A percentile compares a stretch with the other conserved stretches of the same genome.
phyloP scores from a whole-genome alignment of 2,329 filamentous ascomycete genomes.

The Colletotrichum costaricense region DNA sequence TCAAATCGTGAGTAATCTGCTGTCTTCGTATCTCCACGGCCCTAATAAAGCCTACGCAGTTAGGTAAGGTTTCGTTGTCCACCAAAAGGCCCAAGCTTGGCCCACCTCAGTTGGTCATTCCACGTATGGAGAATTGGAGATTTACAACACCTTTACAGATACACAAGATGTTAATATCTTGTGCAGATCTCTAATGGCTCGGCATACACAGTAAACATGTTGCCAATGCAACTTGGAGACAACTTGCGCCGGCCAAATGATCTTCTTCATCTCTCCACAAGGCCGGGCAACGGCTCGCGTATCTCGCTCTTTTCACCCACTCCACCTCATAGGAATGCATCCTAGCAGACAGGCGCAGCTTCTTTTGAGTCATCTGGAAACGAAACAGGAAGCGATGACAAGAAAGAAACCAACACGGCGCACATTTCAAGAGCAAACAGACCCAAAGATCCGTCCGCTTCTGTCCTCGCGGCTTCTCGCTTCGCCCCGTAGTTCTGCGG shows the following conservation, averaged over 20 bases:
- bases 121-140: too few species aligned
- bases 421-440: background rate
- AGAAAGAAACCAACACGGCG: background rate
- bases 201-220: background rate
- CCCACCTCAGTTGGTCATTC: too few species aligned
- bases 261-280: background rate
- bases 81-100: too few species aligned
- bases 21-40: background rate
- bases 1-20: background rate
- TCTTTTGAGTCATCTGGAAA: conserved; percentile 14
- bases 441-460: background rate
- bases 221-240: background rate
- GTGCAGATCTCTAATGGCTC: background rate
- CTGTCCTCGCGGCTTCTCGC: background rate
- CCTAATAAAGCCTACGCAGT: background rate
- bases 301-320: background rate
- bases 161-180: too few species aligned
- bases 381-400: conserved; percentile 16
- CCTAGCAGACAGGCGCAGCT: background rate
- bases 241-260: background rate
- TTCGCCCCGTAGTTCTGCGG: background rate
- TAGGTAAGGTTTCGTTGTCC: too few species aligned
- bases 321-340: conserved; percentile 14
- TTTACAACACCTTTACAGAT: background rate
- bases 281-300: conserved; percentile 1